phyloP scores from a whole-genome alignment of 768 basidiomycete species.

The Albatrellus ellisii region DNA sequence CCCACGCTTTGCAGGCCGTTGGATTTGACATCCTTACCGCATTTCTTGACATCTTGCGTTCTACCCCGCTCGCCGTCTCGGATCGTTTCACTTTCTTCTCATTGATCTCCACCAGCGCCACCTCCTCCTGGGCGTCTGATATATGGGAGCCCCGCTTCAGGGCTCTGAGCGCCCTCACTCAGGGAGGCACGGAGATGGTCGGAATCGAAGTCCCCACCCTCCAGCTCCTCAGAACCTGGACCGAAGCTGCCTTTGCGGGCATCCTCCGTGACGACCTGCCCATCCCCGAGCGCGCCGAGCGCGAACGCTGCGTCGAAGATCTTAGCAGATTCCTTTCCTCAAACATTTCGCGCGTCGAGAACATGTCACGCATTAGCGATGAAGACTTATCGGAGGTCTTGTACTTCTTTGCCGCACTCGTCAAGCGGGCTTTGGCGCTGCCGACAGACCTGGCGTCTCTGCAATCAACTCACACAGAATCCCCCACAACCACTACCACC shows the following conservation, averaged over 20 bases:
- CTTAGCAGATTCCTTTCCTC: conserved; percentile 44
- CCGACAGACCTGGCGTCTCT: conserved; percentile 11
- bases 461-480: conserved; percentile 20
- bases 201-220: conserved; percentile 53
- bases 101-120: conserved; percentile 35
- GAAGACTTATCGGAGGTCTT: conserved; percentile 43
- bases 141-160: conserved; percentile 61
- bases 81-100: conserved; percentile 55
- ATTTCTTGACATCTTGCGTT: conserved; percentile 51
- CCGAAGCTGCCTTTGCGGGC: conserved; percentile 49
- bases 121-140: conserved; percentile 43
- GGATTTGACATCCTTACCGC: conserved; percentile 64
- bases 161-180: conserved; percentile 52
- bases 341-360: conserved; percentile 36
- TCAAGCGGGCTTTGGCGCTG: conserved; percentile 35
- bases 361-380: conserved; percentile 47
- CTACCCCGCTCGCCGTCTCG: conserved; percentile 31
- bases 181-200: conserved; percentile 41
- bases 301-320: conserved; percentile 50
- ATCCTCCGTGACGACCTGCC: conserved; percentile 20
- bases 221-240: conserved; percentile 48
- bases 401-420: conserved; percentile 43
- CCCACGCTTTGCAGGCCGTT: conserved; percentile 44
- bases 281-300: conserved; percentile 30
- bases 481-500: conserved; percentile 16